Evolutionary conservation across 352 stramenopile genomes (phyloP).

Genomic region (Phytophthora quininea): DNA sequence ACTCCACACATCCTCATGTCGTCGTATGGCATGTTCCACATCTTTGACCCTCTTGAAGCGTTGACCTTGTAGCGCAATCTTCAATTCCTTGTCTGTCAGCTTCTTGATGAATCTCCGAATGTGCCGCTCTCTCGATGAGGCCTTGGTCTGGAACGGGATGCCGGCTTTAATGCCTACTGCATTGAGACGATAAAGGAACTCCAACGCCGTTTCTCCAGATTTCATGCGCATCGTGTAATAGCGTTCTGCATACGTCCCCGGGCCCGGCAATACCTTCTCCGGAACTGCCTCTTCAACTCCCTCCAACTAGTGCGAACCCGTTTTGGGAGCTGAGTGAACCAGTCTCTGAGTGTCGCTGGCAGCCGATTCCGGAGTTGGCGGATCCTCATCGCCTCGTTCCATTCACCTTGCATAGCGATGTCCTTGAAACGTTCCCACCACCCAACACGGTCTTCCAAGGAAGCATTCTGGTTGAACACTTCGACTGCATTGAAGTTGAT

Average conservation of each 20-base stretch:
- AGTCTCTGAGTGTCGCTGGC: too few species aligned
- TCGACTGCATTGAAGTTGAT: too few species aligned
- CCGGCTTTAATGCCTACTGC: too few species aligned
- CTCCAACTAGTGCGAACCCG: too few species aligned
- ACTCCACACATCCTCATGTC: neutral
- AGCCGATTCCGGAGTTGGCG: neutral
- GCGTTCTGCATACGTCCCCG: too few species aligned
- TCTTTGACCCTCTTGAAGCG: neutral
- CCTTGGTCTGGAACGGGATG: neutral
- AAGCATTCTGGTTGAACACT: too few species aligned
- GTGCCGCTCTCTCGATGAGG: constrained; percentile 3
- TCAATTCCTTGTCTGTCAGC: neutral
- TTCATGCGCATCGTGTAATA: too few species aligned
- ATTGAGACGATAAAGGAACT: too few species aligned
- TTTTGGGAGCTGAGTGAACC: too few species aligned
- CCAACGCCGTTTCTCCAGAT: too few species aligned
- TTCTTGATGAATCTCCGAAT: constrained; percentile 6
- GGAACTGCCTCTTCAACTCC: too few species aligned
- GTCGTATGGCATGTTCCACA: neutral
- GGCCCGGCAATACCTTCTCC: too few species aligned
- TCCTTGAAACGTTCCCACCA: neutral
- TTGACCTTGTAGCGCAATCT: constrained; percentile 1
- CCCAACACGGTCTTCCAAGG: neutral
- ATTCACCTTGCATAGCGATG: neutral
- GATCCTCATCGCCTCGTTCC: neutral